Evolutionary conservation across 306 rosid genomes (phyloP), one percentile per base, ranked within the genome.

Genomic region (Sesbania bispinosa): DNA sequence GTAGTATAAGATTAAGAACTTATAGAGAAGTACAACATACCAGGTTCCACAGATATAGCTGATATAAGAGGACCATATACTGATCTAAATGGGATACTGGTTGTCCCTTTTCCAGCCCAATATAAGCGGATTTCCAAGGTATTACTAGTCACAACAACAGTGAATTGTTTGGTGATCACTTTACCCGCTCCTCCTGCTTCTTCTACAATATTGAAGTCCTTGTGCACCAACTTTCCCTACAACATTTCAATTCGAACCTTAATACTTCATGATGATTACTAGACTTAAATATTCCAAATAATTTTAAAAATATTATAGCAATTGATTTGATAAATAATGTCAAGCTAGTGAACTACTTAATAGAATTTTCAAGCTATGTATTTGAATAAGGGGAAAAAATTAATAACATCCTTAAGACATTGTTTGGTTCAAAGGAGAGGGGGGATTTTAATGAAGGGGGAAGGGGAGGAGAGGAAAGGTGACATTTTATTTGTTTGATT

Each of bases 71-170:
- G 85, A 27, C 85, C 82, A 67, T 81, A 77, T 6, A 81, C 77
- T 10, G 79, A 67, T 62, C 54, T 50, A 51, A 63, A 30, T n/a
- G 82, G 85, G 43, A 77, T 60, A 24, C 24, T 27, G 16, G 84
- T 81, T 4, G 93, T 88, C 32, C 93, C 93, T 67, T 83, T 71
- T 26, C 77, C 81, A 6, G 81, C 73, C 77, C 73, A 77, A 50
- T 14, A 10, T 41, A 77, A 52, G 6, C 74, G 62, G 19, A 78
- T 78, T 48, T 71, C 78, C 69, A 78, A 35, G 9, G 73, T 20
- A 24, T 27, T 64, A 33, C 29, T 45, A 20, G 62, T 64, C 52
- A 78, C 69, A 33, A 2, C 24, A 63, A 42, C 63, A 6, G 38
- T 50, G 10, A 81, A 81, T 0, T 3, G 59, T 33, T n/a, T 52